Evolutionary conservation across 78 protist genomes (phyloP).

Genomic region (Dictyostelium citrinum): DNA sequence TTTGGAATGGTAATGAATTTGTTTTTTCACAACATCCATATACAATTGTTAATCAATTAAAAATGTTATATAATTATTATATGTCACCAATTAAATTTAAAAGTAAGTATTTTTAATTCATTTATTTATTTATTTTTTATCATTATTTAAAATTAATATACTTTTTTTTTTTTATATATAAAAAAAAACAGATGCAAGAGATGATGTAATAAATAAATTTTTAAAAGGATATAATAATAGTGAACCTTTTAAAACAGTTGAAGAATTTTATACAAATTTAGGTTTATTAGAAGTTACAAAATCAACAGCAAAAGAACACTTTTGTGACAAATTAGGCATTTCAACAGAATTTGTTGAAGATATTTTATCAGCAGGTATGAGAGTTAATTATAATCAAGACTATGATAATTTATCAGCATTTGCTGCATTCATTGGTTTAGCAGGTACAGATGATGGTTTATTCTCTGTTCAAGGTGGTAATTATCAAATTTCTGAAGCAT

Average conservation of each 20-base stretch:
- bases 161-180: too few species aligned
- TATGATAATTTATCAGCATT: conserved; percentile 62
- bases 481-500: conserved; percentile 28
- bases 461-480: conserved; percentile 62
- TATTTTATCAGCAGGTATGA: conserved; percentile 30
- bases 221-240: conserved; percentile 1
- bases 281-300: conserved; percentile 11
- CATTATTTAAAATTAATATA: not conserved
- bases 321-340: conserved; percentile 6
- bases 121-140: not conserved
- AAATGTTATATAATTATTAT: conserved; percentile 18
- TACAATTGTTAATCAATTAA: not conserved
- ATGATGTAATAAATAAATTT: conserved; percentile 21
- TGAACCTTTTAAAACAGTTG: conserved; percentile 40
- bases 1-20: conserved; percentile 45
- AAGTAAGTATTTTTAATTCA: not conserved
- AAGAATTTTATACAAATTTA: conserved; percentile 32
- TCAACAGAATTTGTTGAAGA: conserved; percentile 37
- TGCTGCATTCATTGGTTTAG: conserved; percentile 55
- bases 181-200: conserved; percentile 19
- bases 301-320: conserved; percentile 23
- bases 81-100: conserved; percentile 36
- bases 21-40: not conserved
- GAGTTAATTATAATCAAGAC: conserved; percentile 64
- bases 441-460: conserved; percentile 47